Evolutionary conservation across 139 green algal species (phyloP), one percentile per base, ranked within the genome.

Genomic region (Tetradesmus obliquus): DNA sequence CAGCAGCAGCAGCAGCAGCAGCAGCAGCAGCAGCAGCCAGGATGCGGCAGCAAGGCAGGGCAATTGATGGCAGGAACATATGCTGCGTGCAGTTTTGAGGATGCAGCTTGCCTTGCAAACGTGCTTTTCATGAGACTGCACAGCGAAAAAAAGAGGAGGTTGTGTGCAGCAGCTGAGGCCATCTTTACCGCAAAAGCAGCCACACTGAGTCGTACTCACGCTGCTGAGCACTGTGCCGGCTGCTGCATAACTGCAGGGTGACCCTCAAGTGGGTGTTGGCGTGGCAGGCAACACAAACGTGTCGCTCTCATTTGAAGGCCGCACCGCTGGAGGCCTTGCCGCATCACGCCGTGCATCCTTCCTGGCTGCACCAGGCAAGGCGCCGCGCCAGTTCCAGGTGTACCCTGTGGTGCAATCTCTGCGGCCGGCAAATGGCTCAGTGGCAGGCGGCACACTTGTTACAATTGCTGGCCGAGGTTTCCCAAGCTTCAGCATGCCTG

Each of bases 261-360:
- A 86, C 9, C 80, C 80, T 58, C 80, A 86, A n/a, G 17, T 86
- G 32, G 80, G 80, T 62, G 80, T 62, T 62, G 80, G 80, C 17
- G 80, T 86, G 17, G 80, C 80, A 51, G 80, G 80, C 45, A 58
- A 86, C 32, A 20, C 53, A 2, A 86, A 86, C 80, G 53, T 86
- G 17, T 51, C 53, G 3, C 17, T 86, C 53, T 24, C 15, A 5
- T 86, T 86, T 86, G 80, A 86, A n/a, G 80, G 80, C 53, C 53
- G 53, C 53, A 24, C 17, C 5, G 53, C 51, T 8, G 80, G 80
- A 55, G 80, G 80, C 32, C 53, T 86, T 57, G 80, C 80, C 13
- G 32, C 17, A 17, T n/a, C 32, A 22, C 32, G 45, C 3, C 80
- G 13, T n/a, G 51, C 80, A n/a, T 86, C 45, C 2, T 62, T 66